Percentiles rank a stretch among this genome's conserved stretches.
phyloP scores from a whole-genome alignment of 2,329 filamentous ascomycete species.

The Trichoderma sp. region DNA sequence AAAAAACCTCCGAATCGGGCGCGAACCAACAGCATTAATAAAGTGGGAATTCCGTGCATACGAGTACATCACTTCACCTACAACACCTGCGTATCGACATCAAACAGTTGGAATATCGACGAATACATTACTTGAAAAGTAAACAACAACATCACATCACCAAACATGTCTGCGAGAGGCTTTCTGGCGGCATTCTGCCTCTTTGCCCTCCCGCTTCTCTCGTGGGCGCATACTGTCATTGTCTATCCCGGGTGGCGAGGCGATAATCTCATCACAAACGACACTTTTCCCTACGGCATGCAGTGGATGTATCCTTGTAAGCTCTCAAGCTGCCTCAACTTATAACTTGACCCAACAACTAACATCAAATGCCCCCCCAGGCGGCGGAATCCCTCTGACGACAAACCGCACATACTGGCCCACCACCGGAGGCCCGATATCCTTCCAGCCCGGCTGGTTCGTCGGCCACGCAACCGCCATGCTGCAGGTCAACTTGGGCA shows the following conservation, averaged over 20 bases:
- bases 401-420: constrained; percentile 92
- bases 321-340: constrained; percentile 46
- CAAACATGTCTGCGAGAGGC: background rate
- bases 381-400: constrained; percentile 76
- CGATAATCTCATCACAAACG: constrained; percentile 78
- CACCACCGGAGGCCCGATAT: constrained; percentile 75
- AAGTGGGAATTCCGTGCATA: background rate
- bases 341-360: background rate
- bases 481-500: constrained; percentile 88
- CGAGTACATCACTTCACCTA: background rate
- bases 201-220: background rate
- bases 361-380: constrained; percentile 43
- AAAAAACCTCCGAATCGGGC: background rate
- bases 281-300: constrained; percentile 82
- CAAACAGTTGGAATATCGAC: background rate
- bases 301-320: constrained; percentile 94
- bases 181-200: background rate
- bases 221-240: constrained; percentile 69
- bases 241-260: constrained; percentile 86
- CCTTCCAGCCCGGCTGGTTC: constrained; percentile 95
- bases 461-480: constrained; percentile 78
- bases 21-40: background rate
- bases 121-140: background rate
- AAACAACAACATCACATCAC: background rate
- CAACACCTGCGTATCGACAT: background rate